These are phyloP conservation scores for Wallacemonas sp. DNA, from an alignment of 208 protist species.

Conservation along the genomic window DNA sequence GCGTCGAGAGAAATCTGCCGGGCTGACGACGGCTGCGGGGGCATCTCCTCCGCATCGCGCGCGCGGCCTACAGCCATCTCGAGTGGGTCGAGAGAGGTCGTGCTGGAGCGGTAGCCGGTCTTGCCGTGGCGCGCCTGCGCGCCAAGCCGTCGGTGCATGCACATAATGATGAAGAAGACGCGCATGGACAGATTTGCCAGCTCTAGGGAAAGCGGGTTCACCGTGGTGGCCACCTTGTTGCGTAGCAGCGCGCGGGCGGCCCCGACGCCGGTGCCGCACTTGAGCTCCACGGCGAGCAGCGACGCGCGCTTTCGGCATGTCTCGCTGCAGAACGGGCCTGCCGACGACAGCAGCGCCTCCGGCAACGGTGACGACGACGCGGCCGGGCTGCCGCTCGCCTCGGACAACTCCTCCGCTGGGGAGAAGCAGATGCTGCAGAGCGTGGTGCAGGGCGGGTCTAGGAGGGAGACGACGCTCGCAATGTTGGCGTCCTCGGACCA, in stretches of 20 bases:
- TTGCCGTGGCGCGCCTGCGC: slow-evolving; percentile 28
- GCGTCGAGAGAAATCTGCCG: slow-evolving; percentile 32
- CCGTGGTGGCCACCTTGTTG: slow-evolving; percentile 31
- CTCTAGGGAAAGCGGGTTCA: slow-evolving; percentile 54
- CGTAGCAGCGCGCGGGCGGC: slow-evolving; percentile 45
- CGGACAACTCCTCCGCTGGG: slow-evolving; percentile 2
- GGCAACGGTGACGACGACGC: background rate
- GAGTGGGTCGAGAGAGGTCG: background rate
- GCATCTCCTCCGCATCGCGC: background rate
- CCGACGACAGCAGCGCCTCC: background rate
- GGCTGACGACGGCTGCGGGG: slow-evolving; percentile 18
- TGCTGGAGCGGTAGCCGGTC: background rate
- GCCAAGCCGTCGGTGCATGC: slow-evolving; percentile 53
- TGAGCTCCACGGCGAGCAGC: slow-evolving; percentile 43
- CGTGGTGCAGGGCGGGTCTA: slow-evolving; percentile 18
- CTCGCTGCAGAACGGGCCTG: slow-evolving; percentile 23
- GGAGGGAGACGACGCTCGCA: slow-evolving; percentile 52
- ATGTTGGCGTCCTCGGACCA: slow-evolving; percentile 46
- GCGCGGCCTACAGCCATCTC: background rate
- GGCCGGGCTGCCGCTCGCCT: slow-evolving; percentile 3
- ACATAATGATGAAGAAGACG: slow-evolving; percentile 71
- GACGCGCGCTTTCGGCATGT: slow-evolving; percentile 48
- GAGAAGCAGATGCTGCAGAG: slow-evolving; percentile 66
- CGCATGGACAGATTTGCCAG: slow-evolving; percentile 66
- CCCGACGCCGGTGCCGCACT: slow-evolving; percentile 37